Base-by-base conservation (phyloP, 805 yeast species). In the Teunomyces kruisii region DNA sequence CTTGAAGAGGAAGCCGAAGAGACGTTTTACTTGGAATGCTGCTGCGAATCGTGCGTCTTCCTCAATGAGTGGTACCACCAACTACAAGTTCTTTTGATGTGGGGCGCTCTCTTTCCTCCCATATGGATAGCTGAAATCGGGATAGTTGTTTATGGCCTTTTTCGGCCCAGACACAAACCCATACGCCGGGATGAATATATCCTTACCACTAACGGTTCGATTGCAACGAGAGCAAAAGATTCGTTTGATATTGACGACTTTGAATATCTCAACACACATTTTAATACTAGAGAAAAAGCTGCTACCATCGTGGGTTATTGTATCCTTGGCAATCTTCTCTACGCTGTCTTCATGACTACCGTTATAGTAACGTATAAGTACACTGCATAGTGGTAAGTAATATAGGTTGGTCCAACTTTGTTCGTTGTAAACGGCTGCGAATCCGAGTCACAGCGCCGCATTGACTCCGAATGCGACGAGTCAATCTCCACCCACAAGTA, bases 91-190 rank as follows among this genome's bases (percentile, higher is more conserved):
- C 4, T 48, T 44, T 7, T 61, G n/a, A 24, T 50, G 22, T 46
- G 46, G 37, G 64, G 65, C 1, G 3, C 48, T 1, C 3, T 55
- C 9, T 42, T 53, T 26, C 67, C 65, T 13, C 35, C 45, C 3
- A 8, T 57, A n/a, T 61, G 67, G 65, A 1, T 55, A 0, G 42
- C 36, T 14, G 48, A 46, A 35, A 28, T 54, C 5, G 39, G 33
- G 1, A 27, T 42, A 2, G 40, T 56, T 2, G 9, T 46, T 3
- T 48, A 32, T 26, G 44, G 40, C 2, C 32, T 53, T 14, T 26
- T 36, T 14, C 44, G 28, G 8, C 24, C 14, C n/a, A 29, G 46
- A 9, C 32, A 38, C 29, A n/a, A 26, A 14, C 52, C 58, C 12
- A 15, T 40, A 2, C 39, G 50, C 17, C 32, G 36, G 12, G 39